Evolutionary conservation across 306 rosid genomes (phyloP), one percentile per base, ranked within the genome.

Genomic region (Rosa rugosa): DNA sequence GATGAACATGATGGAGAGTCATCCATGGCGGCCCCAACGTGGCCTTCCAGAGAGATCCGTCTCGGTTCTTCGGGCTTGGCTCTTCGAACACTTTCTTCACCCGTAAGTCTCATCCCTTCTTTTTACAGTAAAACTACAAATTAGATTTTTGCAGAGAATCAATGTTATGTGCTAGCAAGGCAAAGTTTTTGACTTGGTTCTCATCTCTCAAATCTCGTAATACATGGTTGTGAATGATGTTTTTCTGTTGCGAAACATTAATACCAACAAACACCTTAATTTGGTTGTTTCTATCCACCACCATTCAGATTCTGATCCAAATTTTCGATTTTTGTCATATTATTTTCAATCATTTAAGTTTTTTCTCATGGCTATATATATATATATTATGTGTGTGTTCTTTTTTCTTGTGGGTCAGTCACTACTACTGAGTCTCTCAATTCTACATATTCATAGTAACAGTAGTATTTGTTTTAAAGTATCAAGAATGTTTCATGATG

Each of bases 11-110:
- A 93, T 96, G 96, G 99, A 96, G 73, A 89, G 79, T 11, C 99
- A 96, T 75, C 99, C 99, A 1, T 94, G 99, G 99, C 82, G 99
- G 36, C 99, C 99, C 50, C 99, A 94, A 74, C 99, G 99, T 18
- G 99, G 99, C 81, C 99, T 94, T 41, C 99, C 99, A 0, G 97
- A 94, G 47, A 80, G 97, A 8, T 91, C 99, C 4, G 99, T 94
- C 71, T 92, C 99, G 0, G 81, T 94, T 62, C 97, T 94, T 6
- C 81, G 99, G 0, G 97, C 99, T 69, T 94, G 99, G 99, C 99
- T 94, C 23, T 94, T 94, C 44, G 99, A 94, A 77, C 99, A 94
- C 87, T 94, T 94, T 86, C 94, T 94, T 83, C 97, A 94, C 79
- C 99, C 99, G 99, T 94, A 91, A 76, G 12, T 65, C 54, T 42